These are phyloP conservation scores for Ophiostoma tasmaniense DNA, from an alignment of 2,329 filamentous ascomycete genomes.

Conservation along the genomic window DNA sequence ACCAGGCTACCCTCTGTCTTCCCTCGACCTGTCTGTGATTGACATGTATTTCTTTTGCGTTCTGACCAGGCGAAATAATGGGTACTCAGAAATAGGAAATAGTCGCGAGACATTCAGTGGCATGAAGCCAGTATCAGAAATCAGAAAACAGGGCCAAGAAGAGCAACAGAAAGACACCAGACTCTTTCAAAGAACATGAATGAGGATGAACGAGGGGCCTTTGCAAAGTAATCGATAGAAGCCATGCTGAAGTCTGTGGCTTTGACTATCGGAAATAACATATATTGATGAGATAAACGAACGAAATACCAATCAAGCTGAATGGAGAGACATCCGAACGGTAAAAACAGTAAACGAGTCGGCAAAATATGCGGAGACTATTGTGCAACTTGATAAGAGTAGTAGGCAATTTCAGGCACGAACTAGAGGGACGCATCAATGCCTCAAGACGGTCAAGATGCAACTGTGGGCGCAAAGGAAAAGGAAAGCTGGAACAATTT, in stretches of 20 bases:
- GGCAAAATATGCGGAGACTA: neutral
- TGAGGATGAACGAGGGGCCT: too few relatives aligned
- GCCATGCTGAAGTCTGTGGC: neutral
- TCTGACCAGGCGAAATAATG: neutral
- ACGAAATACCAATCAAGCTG: neutral
- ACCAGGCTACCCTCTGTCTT: neutral
- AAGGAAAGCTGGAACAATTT: neutral
- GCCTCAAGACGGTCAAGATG: neutral
- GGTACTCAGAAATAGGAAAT: neutral
- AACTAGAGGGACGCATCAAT: neutral
- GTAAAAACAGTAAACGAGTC: neutral
- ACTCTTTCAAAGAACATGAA: too few relatives aligned
- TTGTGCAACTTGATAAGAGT: too few relatives aligned
- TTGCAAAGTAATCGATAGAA: neutral
- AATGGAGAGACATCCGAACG: neutral
- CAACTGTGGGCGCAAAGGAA: neutral
- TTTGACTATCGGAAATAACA: neutral
- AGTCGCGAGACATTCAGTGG: neutral
- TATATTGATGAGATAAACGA: too few relatives aligned
- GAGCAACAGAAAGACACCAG: neutral
- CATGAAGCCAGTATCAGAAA: neutral
- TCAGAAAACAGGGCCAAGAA: neutral
- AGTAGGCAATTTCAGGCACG: neutral
- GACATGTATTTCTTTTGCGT: neutral
- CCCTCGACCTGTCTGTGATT: neutral